Percentiles rank a stretch among this genome's conserved stretches.
phyloP scores from a whole-genome alignment of 352 stramenopile species.

The Phytophthora citrophthora region DNA sequence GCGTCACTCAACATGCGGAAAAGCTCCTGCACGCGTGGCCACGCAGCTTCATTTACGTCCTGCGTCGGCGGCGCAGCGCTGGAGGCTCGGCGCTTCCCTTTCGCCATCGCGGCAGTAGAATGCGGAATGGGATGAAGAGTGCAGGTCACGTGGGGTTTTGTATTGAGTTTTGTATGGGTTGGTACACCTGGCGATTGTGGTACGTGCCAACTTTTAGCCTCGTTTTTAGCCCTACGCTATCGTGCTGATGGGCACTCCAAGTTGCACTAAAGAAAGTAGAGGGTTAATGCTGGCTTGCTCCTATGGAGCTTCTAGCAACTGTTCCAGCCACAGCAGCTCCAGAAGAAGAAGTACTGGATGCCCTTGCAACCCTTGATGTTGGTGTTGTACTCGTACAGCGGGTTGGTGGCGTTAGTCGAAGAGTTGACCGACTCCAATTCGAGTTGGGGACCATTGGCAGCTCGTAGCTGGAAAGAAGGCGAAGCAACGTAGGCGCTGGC shows the following conservation, averaged over 20 bases:
- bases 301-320: slow-evolving; percentile 15
- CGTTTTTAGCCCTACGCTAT: slow-evolving; percentile 12
- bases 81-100: slow-evolving; percentile 24
- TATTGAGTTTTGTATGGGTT: slow-evolving; percentile 2
- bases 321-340: slow-evolving; percentile 34
- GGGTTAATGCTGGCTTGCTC: slow-evolving; percentile 3
- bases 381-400: slow-evolving; percentile 27
- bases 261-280: slow-evolving; percentile 16
- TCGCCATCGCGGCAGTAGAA: slow-evolving; percentile 24
- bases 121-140: too few species aligned
- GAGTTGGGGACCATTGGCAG: slow-evolving; percentile 6
- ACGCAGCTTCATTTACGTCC: background rate
- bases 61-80: background rate
- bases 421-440: slow-evolving; percentile 1
- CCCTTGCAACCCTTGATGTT: slow-evolving; percentile 28
- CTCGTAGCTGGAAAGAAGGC: slow-evolving; percentile 2
- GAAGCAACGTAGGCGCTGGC: background rate
- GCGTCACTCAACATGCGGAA: slow-evolving; percentile 65
- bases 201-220: slow-evolving; percentile 11
- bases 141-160: slow-evolving; percentile 1
- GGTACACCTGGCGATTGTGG: background rate
- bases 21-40: slow-evolving; percentile 20
- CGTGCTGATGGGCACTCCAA: slow-evolving; percentile 5
- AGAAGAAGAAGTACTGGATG: slow-evolving; percentile 31
- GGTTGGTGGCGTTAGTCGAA: slow-evolving; percentile 8